A percentile compares a stretch with the other conserved stretches of the same genome.
These are phyloP conservation scores for Zoysia pacifica DNA, from an alignment of 176 grass and related monocot species.

Conservation along the genomic window DNA sequence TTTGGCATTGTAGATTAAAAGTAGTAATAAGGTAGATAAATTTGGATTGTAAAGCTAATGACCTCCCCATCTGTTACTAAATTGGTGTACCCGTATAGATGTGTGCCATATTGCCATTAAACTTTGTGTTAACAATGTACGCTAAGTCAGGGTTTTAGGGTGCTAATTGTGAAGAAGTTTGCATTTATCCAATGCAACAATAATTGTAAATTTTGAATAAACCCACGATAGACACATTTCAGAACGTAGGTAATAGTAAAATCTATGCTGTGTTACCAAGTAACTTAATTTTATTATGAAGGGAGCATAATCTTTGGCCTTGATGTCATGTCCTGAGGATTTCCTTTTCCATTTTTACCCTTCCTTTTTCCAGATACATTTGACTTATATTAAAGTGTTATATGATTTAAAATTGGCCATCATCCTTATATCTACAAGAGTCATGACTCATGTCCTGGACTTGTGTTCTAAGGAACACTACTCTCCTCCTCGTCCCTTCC, in stretches of 20 bases:
- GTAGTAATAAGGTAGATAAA: neutral
- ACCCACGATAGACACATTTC: neutral
- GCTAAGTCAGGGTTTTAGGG: neutral
- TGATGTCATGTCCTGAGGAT: no score
- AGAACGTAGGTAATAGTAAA: neutral
- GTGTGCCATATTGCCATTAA: neutral
- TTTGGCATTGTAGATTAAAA: neutral
- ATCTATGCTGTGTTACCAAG: neutral
- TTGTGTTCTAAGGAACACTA: neutral
- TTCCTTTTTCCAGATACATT: neutral
- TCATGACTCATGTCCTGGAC: neutral
- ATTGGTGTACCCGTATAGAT: neutral
- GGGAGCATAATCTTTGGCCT: neutral
- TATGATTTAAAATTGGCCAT: neutral
- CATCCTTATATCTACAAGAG: neutral
- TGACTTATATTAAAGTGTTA: neutral
- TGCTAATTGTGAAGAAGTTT: neutral
- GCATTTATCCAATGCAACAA: neutral
- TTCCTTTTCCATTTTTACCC: neutral
- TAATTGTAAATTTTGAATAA: no score
- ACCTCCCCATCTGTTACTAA: neutral
- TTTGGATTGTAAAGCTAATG: conserved; percentile 6
- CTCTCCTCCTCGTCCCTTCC: neutral
- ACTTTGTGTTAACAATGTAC: neutral
- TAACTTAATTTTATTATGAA: neutral